Evolutionary conservation across 768 basidiomycete genomes (phyloP).

Genomic region (Mycena sanguinolenta): DNA sequence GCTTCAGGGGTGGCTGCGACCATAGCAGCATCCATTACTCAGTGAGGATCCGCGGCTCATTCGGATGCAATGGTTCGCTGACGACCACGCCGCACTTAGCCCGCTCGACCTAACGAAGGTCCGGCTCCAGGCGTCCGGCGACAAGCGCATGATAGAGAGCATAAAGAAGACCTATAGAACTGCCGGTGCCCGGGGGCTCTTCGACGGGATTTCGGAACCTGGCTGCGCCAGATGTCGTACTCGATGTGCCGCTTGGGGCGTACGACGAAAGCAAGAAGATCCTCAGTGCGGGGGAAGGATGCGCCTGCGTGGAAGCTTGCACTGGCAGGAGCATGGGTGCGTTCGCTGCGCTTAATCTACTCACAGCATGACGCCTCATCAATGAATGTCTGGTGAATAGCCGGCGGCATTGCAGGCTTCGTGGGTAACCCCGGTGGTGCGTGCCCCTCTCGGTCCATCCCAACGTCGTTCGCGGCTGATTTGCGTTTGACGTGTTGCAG

Average conservation of each 20-base stretch:
- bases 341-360: slow-evolving; percentile 46
- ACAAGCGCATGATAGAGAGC: slow-evolving; percentile 90
- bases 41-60: slow-evolving; percentile 58
- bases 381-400: slow-evolving; percentile 52
- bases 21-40: slow-evolving; percentile 90
- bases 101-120: slow-evolving; percentile 93
- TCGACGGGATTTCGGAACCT: slow-evolving; percentile 89
- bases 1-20: slow-evolving; percentile 78
- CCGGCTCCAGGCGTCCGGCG: slow-evolving; percentile 90
- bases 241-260: slow-evolving; percentile 94
- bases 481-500: slow-evolving; percentile 46
- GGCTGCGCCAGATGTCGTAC: slow-evolving; percentile 94
- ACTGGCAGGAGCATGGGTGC: slow-evolving; percentile 88
- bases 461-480: no score
- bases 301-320: slow-evolving; percentile 87
- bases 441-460: slow-evolving; percentile 36
- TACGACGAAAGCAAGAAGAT: slow-evolving; percentile 93
- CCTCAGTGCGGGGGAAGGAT: slow-evolving; percentile 77
- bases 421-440: slow-evolving; percentile 91
- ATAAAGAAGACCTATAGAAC: slow-evolving; percentile 86
- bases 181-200: slow-evolving; percentile 81
- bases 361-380: background rate
- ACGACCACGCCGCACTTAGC: slow-evolving; percentile 49
- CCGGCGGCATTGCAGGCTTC: slow-evolving; percentile 87
- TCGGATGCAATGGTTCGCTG: background rate